Conservation (phyloP, 2,329 filamentous ascomycete species). For the Macroventuria anomochaeta region DNA sequence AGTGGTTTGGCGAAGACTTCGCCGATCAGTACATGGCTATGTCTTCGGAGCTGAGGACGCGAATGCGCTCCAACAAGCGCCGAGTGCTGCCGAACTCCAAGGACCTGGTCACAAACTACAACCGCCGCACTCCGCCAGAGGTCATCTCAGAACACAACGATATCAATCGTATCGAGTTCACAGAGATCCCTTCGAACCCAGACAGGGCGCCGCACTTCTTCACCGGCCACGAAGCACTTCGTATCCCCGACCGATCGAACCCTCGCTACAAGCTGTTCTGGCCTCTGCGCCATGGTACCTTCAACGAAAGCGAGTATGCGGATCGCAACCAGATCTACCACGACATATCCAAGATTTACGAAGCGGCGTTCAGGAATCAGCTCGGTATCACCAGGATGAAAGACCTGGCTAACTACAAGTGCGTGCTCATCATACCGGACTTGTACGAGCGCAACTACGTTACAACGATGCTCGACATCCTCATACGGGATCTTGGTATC, state of each 20-base stretch:
- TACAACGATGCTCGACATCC: conserved; percentile 80
- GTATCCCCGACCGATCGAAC: conserved; percentile 86
- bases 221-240: conserved; percentile 79
- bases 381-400: conserved; percentile 78
- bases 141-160: conserved; percentile 95
- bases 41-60: conserved; percentile 83
- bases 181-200: conserved; percentile 70
- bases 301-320: conserved; percentile 88
- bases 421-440: conserved; percentile 96
- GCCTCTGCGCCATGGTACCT: conserved; percentile 84
- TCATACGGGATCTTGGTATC: conserved; percentile 90
- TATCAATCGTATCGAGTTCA: conserved; percentile 93
- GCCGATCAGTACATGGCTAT: conserved; percentile 75
- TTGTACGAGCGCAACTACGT: conserved; percentile 95
- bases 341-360: conserved; percentile 85
- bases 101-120: conserved; percentile 93
- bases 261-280: conserved; percentile 93
- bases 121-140: conserved; percentile 81
- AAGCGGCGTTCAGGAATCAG: conserved; percentile 85
- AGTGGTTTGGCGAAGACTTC: conserved; percentile 83
- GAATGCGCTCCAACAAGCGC: conserved; percentile 92
- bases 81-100: conserved; percentile 97
- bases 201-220: conserved; percentile 75
- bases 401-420: conserved; percentile 89
- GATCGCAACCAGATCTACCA: conserved; percentile 81